These are phyloP conservation scores for Prunella vulgaris DNA, from an alignment of 257 asterid genomes.

Conservation along the genomic window DNA sequence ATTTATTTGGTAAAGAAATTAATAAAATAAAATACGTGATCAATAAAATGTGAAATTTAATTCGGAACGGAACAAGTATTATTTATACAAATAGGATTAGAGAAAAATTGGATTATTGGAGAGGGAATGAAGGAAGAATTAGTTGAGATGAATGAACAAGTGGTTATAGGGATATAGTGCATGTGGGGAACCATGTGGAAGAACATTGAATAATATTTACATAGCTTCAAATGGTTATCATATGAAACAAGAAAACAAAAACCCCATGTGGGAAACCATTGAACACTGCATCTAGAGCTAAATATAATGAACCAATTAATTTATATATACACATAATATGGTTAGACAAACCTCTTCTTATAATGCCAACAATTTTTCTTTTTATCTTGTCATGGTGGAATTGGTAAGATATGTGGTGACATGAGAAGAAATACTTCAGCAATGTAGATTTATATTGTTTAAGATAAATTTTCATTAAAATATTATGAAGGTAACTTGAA, in stretches of 20 bases:
- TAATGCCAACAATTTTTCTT: neutral
- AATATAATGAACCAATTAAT: constrained; percentile 7
- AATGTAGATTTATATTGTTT: too few species aligned
- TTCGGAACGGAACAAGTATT: too few species aligned
- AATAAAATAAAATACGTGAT: too few species aligned
- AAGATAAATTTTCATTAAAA: too few species aligned
- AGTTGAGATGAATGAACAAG: too few species aligned
- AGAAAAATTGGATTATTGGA: constrained; percentile 10
- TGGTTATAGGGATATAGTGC: constrained; percentile 32
- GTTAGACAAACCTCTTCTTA: constrained; percentile 12
- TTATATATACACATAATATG: neutral
- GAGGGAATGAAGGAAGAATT: constrained; percentile 16
- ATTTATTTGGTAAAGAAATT: too few species aligned
- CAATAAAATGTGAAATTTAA: too few species aligned
- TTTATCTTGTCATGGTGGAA: too few species aligned
- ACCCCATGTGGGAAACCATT: constrained; percentile 39
- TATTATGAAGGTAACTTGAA: too few species aligned
- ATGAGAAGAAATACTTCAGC: too few species aligned
- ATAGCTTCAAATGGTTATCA: constrained; percentile 10
- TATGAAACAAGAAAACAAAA: constrained; percentile 24
- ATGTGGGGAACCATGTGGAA: constrained; percentile 65
- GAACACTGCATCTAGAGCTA: constrained; percentile 37
- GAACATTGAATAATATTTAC: constrained; percentile 21
- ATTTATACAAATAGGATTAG: too few species aligned
- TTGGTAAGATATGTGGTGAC: too few species aligned